Evolutionary conservation across 345 rosid species (phyloP).

Genomic region (Melaleuca quinquenervia): DNA sequence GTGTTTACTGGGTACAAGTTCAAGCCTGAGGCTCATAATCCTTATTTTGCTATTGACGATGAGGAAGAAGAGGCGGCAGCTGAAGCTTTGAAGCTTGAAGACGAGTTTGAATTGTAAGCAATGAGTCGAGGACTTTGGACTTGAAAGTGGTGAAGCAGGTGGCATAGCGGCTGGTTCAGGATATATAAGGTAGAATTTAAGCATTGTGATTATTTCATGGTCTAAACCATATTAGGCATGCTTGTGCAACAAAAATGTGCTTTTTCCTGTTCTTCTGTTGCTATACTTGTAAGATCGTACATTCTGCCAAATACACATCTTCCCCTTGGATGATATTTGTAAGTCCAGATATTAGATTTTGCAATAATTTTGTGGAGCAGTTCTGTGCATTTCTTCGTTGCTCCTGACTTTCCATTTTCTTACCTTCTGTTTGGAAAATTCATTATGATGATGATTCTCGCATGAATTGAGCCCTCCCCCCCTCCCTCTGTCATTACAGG

Average conservation of each 20-base stretch:
- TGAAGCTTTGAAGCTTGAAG: conserved; percentile 89
- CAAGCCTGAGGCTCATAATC: conserved; percentile 90
- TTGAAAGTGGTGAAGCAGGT: neutral
- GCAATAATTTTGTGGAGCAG: neutral
- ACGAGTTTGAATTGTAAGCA: conserved; percentile 76
- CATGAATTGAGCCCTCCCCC: neutral
- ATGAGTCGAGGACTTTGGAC: neutral
- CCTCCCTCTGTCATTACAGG: neutral
- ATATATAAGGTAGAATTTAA: conserved; percentile 14
- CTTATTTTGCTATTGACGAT: conserved; percentile 87
- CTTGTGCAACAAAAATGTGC: neutral
- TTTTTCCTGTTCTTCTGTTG: neutral
- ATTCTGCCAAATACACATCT: neutral
- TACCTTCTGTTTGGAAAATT: neutral
- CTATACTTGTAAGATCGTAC: neutral
- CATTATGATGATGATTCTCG: neutral
- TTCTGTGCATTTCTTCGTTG: neutral
- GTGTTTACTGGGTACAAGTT: conserved; percentile 82
- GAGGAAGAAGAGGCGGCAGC: conserved; percentile 99
- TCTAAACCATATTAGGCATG: neutral
- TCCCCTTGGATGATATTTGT: neutral
- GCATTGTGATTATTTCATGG: neutral
- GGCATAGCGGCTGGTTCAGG: neutral
- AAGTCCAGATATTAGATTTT: neutral
- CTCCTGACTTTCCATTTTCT: neutral